Evolutionary conservation across 345 rosid genomes (phyloP), one percentile per base, ranked within the genome.

Genomic region (Carallia brachiata): DNA sequence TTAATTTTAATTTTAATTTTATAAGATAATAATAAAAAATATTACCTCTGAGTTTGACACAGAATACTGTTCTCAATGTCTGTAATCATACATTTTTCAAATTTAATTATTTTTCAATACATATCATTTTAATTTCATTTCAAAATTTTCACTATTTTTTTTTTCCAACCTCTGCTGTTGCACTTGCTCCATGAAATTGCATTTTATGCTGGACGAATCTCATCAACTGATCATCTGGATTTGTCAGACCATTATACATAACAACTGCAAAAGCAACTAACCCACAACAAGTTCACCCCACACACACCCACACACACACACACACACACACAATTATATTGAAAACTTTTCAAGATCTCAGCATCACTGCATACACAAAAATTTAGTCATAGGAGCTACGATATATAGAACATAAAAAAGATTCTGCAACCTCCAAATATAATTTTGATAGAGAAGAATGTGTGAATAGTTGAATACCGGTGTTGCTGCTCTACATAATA

Each of bases 391-490:
- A 28, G 65, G 60, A 66, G 58, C 69, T 50, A 36, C 2, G 52
- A 52, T 23, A 23, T 23, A 23, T 61, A 54, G 39, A 1, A 23
- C 27, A 73, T 32, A 17, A 30, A 61, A 23, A 23, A 23, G 23
- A 61, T 30, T 23, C 9, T 10, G 68, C 48, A 28, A 36, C 53
- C 30, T 47, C 57, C n/a, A 23, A 23, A 23, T 23, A 31, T 32
- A 66, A 3, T 62, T 44, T 9, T 32, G 52, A 57, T 68, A 68
- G 65, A 68, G 65, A 74, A 63, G 64, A 56, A 57, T 34, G 28
- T 68, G 63, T 66, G 73, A 62, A 57, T 68, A 63, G 50, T 19
- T 27, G 17, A 12, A 44, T 44, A 44, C 17, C 50, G 50, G 50
- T 12, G 50, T 44, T 44, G 17, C 50, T 12, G 16, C 17, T 44